phyloP scores from a whole-genome alignment of 1,139 yeast species.

The Candida sojae region DNA sequence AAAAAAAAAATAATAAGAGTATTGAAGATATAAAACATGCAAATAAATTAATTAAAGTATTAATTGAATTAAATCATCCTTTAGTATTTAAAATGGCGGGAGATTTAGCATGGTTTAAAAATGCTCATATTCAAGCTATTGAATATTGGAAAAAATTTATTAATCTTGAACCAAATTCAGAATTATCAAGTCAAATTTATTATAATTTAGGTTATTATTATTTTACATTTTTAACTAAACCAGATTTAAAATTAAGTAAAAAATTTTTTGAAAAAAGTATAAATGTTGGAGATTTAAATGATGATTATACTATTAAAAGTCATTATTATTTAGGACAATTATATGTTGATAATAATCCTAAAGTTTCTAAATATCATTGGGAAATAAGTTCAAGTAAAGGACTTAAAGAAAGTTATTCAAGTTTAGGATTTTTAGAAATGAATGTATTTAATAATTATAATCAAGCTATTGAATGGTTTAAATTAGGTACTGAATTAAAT shows the following conservation, averaged over 20 bases:
- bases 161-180: constrained; percentile 52
- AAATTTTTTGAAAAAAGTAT: constrained; percentile 63
- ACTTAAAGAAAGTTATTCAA: constrained; percentile 70
- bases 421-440: constrained; percentile 77
- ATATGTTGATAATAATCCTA: constrained; percentile 52
- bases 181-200: constrained; percentile 72
- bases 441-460: constrained; percentile 55
- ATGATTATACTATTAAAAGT: constrained; percentile 58
- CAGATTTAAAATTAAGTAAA: constrained; percentile 55
- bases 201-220: constrained; percentile 67
- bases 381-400: constrained; percentile 80
- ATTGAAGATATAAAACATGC: constrained; percentile 66
- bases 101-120: constrained; percentile 59
- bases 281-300: constrained; percentile 58
- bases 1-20: constrained; percentile 23
- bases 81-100: constrained; percentile 73
- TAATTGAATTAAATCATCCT: constrained; percentile 68
- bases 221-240: constrained; percentile 46
- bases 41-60: constrained; percentile 55
- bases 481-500: constrained; percentile 67
- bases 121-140: constrained; percentile 51
- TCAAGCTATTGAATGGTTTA: constrained; percentile 82
- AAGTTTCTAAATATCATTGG: constrained; percentile 63
- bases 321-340: constrained; percentile 80
- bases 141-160: constrained; percentile 63